phyloP scores from a whole-genome alignment of 2,329 filamentous ascomycete genomes.

The Eutypella sp. region DNA sequence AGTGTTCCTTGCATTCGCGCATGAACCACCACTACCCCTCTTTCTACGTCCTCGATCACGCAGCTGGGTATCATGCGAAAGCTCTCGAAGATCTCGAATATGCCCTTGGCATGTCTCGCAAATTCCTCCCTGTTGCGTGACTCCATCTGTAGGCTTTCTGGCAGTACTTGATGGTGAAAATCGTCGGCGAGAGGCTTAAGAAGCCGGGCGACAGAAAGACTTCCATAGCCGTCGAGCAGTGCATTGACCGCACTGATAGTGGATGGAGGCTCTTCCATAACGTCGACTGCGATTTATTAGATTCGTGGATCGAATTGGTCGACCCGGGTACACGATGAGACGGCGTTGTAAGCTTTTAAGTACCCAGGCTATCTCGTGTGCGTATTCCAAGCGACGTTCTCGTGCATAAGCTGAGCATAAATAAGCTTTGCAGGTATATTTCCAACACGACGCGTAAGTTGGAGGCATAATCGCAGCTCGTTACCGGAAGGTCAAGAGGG shows the following conservation, averaged over 20 bases:
- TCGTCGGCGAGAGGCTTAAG: constrained; percentile 27
- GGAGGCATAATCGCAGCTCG: no score
- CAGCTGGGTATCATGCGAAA: constrained; percentile 35
- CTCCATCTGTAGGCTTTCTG: constrained; percentile 33
- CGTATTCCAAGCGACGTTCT: neutral
- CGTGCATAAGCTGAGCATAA: no score
- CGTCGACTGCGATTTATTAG: no score
- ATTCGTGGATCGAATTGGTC: neutral
- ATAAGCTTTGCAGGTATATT: no score
- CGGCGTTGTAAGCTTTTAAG: no score
- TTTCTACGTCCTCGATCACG: constrained; percentile 27
- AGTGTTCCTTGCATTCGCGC: constrained; percentile 30
- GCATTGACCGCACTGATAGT: constrained; percentile 10
- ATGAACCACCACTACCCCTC: constrained; percentile 32
- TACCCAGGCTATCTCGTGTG: no score
- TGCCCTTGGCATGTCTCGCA: constrained; percentile 31
- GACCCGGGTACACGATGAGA: no score
- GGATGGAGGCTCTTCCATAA: constrained; percentile 10
- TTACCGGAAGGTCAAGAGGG: no score
- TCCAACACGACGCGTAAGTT: no score
- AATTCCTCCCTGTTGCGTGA: constrained; percentile 31
- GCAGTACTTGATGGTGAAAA: constrained; percentile 36
- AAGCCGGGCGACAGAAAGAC: constrained; percentile 33
- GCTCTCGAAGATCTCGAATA: constrained; percentile 35
- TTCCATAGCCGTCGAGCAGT: constrained; percentile 34